Base-by-base conservation (phyloP, 2,329 filamentous ascomycete genomes). In the Daldinia sp. region DNA sequence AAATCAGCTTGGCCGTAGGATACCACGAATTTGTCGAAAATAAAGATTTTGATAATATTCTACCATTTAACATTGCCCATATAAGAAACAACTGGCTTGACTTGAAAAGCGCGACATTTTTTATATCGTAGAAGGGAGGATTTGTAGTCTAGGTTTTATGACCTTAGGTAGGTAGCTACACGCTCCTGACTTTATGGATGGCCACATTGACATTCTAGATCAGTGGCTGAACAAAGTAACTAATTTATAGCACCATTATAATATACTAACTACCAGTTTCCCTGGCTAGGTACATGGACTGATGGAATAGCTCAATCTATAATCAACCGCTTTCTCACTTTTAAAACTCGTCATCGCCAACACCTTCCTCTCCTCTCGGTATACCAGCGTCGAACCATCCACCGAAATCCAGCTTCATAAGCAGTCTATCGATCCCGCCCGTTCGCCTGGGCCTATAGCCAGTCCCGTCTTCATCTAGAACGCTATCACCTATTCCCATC, bases 341-440 rank as follows among this genome's bases (percentile, higher is more conserved):
- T 64, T 44, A 72, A 59, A 70, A 72, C 39, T 33, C 67, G 60
- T 68, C 68, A 48, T 69, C 69, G 18, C 35, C 61, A 1, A 51
- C 37, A 15, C 37, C 63, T 4, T 50, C 66, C 26, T 60, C 67
- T 4, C 60, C 61, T 12, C 26, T 44, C 39, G 37, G 74, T 51
- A 74, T 74, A 37, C 78, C 76, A 4, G 78, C 70, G 51, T 76
- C 82, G 70, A 88, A 85, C 87, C 87, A 89, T 60, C 81, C 85
- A 20, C 87, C 87, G 78, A 89, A 89, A 76, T 97, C 94, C 74
- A 98, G 82, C 83, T 97, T 97, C 93, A 97, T 97, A 77, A 98
- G 80, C 77, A 98, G 80, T 65, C 92, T 85, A 81, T 97, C 93
- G 51, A 98, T 89, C 0, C 93, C 92, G 0, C 93, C 93, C 3